These are phyloP conservation scores for Colletotrichum sp. DNA, from an alignment of 2,329 filamentous ascomycete genomes.

Conservation along the genomic window DNA sequence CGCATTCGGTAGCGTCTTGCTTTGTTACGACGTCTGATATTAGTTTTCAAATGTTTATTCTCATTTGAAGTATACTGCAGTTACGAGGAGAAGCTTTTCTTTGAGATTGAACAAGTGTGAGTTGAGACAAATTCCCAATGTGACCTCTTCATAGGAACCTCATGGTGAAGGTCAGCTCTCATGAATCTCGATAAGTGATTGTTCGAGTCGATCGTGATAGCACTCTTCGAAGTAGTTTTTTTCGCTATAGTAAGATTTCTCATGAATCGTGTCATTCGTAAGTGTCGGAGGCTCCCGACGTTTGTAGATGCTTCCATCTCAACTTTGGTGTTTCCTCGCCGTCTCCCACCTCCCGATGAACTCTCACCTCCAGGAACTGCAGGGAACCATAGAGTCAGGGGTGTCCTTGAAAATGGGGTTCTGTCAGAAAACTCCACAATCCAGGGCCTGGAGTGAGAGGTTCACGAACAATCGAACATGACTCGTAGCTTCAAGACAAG, in stretches of 20 bases:
- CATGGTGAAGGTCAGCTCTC: accelerated
- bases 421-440: neutral
- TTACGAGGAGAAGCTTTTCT: accelerated
- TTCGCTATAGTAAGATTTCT: neutral
- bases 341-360: neutral
- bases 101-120: accelerated
- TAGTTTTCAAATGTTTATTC: accelerated
- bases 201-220: accelerated
- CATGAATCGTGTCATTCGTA: neutral
- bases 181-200: neutral
- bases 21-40: neutral
- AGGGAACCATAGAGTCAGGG: neutral
- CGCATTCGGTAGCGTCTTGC: neutral
- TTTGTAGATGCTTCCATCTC: neutral
- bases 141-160: too few species aligned
- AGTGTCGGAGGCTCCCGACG: neutral
- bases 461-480: neutral
- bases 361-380: neutral
- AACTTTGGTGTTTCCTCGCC: neutral
- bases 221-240: accelerated
- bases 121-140: neutral
- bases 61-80: accelerated
- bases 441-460: neutral
- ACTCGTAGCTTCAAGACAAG: neutral
- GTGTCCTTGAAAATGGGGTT: neutral